Conservation (phyloP, 208 protist genomes). For the Trichomonas gallinae region DNA sequence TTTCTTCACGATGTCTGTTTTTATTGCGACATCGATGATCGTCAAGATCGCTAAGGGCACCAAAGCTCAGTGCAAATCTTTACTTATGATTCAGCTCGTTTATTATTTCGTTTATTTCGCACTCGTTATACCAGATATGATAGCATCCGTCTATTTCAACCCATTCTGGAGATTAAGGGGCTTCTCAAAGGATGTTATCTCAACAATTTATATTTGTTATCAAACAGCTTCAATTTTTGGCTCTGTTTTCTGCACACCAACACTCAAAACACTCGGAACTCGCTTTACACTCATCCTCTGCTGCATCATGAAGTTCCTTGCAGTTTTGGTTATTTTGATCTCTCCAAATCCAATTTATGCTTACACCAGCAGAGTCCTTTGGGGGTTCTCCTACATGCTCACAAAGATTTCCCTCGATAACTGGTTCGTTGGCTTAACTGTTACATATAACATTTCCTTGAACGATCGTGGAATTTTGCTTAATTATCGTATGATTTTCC, state of each 20-base stretch:
- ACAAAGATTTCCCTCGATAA: background rate
- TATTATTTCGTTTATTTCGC: background rate
- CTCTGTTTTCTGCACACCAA: background rate
- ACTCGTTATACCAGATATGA: background rate
- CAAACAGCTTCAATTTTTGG: background rate
- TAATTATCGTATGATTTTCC: background rate
- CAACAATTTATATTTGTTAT: background rate
- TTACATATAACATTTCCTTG: background rate
- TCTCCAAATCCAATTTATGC: background rate
- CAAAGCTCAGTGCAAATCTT: background rate
- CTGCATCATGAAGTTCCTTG: background rate
- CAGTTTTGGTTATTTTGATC: background rate
- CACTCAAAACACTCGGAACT: background rate
- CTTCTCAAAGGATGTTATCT: background rate
- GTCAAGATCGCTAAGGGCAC: background rate
- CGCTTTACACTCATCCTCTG: background rate
- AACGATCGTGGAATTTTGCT: background rate
- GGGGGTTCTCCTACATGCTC: background rate
- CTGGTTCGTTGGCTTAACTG: background rate
- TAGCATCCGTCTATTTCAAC: background rate
- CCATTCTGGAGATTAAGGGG: background rate
- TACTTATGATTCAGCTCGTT: background rate
- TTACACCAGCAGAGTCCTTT: background rate
- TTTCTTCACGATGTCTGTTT: background rate
- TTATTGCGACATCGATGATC: background rate